These are phyloP conservation scores for Dimocarpus longan DNA, from an alignment of 345 rosid genomes.

Conservation along the genomic window DNA sequence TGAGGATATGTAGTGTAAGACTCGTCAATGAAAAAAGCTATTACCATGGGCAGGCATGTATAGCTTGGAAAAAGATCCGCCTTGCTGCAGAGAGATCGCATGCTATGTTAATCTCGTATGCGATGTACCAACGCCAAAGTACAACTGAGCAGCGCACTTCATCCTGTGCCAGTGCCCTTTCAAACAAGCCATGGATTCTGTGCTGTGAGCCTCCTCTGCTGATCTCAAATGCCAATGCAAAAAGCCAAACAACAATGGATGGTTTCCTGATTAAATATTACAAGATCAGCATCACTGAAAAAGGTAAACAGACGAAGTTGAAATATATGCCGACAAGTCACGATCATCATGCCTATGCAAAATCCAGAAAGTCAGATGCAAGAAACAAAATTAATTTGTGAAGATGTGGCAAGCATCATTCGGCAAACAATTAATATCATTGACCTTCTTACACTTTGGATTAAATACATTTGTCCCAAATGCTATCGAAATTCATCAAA, in stretches of 20 bases:
- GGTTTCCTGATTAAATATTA: conserved; percentile 60
- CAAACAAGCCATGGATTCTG: conserved; percentile 84
- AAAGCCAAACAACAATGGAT: conserved; percentile 71
- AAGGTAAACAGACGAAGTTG: not conserved
- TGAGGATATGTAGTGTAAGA: not conserved
- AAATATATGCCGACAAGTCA: not conserved
- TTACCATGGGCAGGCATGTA: conserved; percentile 96
- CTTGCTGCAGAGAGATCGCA: conserved; percentile 67
- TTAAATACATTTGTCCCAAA: not conserved
- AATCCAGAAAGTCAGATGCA: not conserved
- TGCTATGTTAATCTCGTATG: conserved; percentile 71
- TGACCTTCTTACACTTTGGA: not conserved
- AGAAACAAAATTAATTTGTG: not conserved
- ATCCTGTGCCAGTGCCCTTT: conserved; percentile 79
- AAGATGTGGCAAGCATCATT: not conserved
- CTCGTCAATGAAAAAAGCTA: conserved; percentile 13
- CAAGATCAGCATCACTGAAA: not conserved
- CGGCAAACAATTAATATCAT: not conserved
- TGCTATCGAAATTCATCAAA: not conserved
- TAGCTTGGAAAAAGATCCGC: conserved; percentile 83
- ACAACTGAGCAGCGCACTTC: conserved; percentile 57
- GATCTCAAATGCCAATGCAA: conserved; percentile 79
- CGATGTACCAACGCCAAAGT: conserved; percentile 86
- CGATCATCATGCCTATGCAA: not conserved
- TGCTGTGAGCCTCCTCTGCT: conserved; percentile 62